Evolutionary conservation across 164 flowering plant genomes (phyloP).

Genomic region (Cinnamomum chago): DNA sequence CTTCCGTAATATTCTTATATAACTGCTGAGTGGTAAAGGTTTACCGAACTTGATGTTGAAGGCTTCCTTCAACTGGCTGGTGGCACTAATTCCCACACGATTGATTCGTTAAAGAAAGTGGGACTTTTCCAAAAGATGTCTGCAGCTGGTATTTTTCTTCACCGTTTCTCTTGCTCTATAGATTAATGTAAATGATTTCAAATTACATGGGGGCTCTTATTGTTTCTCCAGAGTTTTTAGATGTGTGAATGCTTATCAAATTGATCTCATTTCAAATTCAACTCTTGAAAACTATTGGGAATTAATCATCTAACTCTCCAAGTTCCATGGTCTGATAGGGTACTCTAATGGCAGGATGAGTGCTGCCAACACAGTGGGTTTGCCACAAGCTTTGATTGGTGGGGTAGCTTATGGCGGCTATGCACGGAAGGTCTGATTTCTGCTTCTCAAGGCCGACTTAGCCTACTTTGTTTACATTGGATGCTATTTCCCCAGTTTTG

Average conservation of each 20-base stretch:
- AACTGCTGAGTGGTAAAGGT: neutral
- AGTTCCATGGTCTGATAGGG: conserved; percentile 15
- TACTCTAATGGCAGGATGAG: conserved; percentile 10
- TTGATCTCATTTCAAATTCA: neutral
- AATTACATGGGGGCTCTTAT: neutral
- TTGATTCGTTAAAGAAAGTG: conserved; percentile 50
- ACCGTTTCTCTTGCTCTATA: neutral
- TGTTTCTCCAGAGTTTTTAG: neutral
- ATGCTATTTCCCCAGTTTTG: neutral
- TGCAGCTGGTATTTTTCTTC: conserved; percentile 19
- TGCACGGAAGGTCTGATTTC: conserved; percentile 63
- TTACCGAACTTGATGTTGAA: conserved; percentile 13
- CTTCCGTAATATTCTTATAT: neutral
- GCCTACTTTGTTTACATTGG: neutral
- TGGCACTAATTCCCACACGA: conserved; percentile 80
- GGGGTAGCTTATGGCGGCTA: conserved; percentile 90
- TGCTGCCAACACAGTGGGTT: conserved; percentile 4
- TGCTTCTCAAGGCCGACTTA: neutral
- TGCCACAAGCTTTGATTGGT: conserved; percentile 39
- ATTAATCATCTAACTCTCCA: conserved; percentile 1
- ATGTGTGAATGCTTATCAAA: neutral
- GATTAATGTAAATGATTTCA: neutral
- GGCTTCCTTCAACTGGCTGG: conserved; percentile 93
- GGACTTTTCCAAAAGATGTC: conserved; percentile 49
- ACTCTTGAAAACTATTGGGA: neutral